Base-by-base conservation (phyloP, 768 basidiomycete species). In the Tricholoma sp. region DNA sequence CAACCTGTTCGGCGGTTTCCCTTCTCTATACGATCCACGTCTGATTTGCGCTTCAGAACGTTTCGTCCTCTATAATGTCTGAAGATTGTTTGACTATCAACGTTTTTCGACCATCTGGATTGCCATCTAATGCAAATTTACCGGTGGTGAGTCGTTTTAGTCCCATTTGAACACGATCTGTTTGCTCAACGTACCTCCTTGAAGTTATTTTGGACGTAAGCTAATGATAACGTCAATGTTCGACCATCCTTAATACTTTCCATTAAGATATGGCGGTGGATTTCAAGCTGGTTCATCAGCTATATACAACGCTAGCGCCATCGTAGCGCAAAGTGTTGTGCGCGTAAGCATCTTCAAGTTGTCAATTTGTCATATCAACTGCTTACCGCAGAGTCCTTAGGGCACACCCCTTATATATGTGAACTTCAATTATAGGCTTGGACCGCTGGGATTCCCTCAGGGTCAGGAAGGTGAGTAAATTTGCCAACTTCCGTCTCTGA, bases 51-150 rank as follows among this genome's bases (percentile, higher is more conserved):
- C 47, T 71, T 63, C 34, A 60, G 77, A 71, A 53, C 63, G 71
- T 63, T 41, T 65, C 56, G 69, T 68, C 55, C 66, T 74, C 57
- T 60, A 67, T 32, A 62, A 75, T 67, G 39, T 80, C 81, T 21
- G 83, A 86, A 64, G 83, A 85, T 59, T 86, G 83, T 63, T 68
- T 86, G 52, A 83, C 81, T 19, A 71, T 85, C 53, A 84, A 85
- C 61, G 69, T 86, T 5, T 81, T 79, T 55, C 71, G 81, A 18
- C 83, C 84, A 0, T 70, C 76, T 0, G 74, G 74, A 11, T 53
- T 69, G 10, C 43, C 43, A 4, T 4, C 62, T 0, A 61, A 64
- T 51, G 68, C 70, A 2, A 67, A 67, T 35, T 63, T 79, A 5
- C 77, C 78, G 12, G 72, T 79, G 47, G 76, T 77, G 55, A 61